These are phyloP conservation scores for Trichoderma asperelloides DNA, from an alignment of 495 filamentous ascomycete species.

Conservation along the genomic window DNA sequence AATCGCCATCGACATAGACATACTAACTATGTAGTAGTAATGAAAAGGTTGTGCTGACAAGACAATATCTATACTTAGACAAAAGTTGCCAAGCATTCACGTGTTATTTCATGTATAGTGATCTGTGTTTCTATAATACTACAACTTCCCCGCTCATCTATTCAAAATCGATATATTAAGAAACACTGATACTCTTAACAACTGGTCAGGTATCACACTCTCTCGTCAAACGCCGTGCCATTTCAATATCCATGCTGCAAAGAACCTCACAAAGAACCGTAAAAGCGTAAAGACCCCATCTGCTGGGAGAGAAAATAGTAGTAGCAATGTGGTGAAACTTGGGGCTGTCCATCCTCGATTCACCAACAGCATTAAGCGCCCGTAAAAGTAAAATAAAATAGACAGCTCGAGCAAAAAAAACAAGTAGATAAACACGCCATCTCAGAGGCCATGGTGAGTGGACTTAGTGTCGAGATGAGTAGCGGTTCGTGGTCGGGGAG, in stretches of 20 bases:
- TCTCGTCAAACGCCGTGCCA: not conserved
- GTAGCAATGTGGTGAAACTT: not conserved
- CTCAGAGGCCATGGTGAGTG: not conserved
- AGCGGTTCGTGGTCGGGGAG: slow-evolving; percentile 31
- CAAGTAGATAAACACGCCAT: not conserved
- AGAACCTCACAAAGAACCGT: not conserved
- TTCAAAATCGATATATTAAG: not conserved
- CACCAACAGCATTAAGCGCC: not conserved
- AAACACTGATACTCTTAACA: not conserved
- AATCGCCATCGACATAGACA: too few relatives aligned
- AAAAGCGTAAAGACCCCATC: not conserved
- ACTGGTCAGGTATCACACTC: not conserved
- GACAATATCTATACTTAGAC: too few relatives aligned
- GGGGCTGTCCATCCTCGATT: not conserved
- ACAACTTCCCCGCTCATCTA: not conserved
- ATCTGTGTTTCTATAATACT: not conserved
- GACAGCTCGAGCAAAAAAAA: not conserved
- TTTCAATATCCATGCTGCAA: not conserved
- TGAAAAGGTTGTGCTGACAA: too few relatives aligned
- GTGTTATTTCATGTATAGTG: too few relatives aligned
- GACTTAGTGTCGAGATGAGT: slow-evolving; percentile 16
- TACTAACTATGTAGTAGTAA: too few relatives aligned
- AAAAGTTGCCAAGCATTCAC: too few relatives aligned
- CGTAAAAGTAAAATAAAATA: not conserved
- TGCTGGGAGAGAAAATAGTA: not conserved